Conservation (phyloP, 2,329 filamentous ascomycete species). For the Trichophaea hybrida region DNA sequence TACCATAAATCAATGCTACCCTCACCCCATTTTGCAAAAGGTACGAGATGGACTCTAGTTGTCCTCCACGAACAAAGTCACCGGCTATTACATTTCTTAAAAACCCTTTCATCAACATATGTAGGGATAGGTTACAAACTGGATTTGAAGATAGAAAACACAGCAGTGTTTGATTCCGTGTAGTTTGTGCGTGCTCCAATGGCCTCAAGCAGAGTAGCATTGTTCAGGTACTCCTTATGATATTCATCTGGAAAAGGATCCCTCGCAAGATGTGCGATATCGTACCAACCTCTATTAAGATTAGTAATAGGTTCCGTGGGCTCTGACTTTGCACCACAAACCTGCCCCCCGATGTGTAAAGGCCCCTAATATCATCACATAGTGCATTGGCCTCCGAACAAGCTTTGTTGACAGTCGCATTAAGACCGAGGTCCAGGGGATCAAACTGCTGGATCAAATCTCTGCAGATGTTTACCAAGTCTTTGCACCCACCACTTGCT, state of each 20-base stretch:
- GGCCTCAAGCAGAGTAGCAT: slow-evolving; percentile 41
- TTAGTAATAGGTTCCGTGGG: background rate
- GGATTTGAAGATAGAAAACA: slow-evolving; percentile 20
- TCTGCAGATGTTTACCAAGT: slow-evolving; percentile 42
- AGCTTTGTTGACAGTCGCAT: slow-evolving; percentile 28
- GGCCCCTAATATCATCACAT: slow-evolving; percentile 11
- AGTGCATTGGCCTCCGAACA: slow-evolving; percentile 28
- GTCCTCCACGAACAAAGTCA: slow-evolving; percentile 50
- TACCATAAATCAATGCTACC: slow-evolving; percentile 57
- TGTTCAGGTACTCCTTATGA: slow-evolving; percentile 52
- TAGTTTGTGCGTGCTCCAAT: slow-evolving; percentile 51
- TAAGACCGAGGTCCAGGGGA: slow-evolving; percentile 33
- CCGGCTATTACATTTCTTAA: slow-evolving; percentile 30
- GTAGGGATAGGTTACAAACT: slow-evolving; percentile 11
- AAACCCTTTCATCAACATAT: background rate
- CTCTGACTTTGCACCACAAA: background rate
- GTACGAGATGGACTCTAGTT: slow-evolving; percentile 44
- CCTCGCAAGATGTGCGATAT: slow-evolving; percentile 30
- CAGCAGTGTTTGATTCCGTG: slow-evolving; percentile 30
- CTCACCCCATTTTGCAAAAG: slow-evolving; percentile 50
- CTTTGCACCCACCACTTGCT: slow-evolving; percentile 39
- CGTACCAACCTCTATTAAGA: slow-evolving; percentile 23
- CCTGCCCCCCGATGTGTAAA: background rate
- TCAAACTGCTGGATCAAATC: slow-evolving; percentile 33
- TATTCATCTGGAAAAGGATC: slow-evolving; percentile 50